A percentile compares a stretch with the other conserved stretches of the same genome.
Evolutionary conservation across 306 rosid species (phyloP).

Genomic region (Neltuma alba): DNA sequence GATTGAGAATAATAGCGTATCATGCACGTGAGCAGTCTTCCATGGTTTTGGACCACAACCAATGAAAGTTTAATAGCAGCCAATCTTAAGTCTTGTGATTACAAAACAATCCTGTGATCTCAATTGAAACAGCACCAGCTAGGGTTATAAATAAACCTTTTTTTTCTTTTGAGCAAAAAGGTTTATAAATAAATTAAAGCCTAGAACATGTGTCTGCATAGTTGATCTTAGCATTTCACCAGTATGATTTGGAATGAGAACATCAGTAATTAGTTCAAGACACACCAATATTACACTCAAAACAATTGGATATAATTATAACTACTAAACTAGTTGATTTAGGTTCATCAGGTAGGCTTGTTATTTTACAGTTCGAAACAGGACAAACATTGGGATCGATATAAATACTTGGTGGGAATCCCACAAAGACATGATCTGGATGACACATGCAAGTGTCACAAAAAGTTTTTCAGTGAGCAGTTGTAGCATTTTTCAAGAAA

Average conservation of each 20-base stretch:
- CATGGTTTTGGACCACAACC: background rate
- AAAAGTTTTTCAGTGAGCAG: background rate
- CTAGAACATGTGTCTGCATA: background rate
- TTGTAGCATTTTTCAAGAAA: background rate
- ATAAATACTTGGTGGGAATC: conserved; percentile 9
- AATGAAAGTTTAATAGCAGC: conserved; percentile 15
- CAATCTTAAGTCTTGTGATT: background rate
- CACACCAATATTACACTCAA: background rate
- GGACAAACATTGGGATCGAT: background rate
- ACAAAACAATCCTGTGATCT: conserved; percentile 17
- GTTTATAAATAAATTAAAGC: background rate
- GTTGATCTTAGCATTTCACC: conserved; percentile 9
- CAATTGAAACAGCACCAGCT: background rate
- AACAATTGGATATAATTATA: background rate
- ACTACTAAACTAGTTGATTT: background rate
- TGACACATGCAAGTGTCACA: background rate
- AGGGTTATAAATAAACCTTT: background rate
- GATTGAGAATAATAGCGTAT: background rate
- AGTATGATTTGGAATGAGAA: conserved; percentile 18
- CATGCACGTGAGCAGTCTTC: background rate
- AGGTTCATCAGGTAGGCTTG: conserved; percentile 9
- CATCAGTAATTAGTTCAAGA: conserved; percentile 5
- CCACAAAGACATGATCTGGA: conserved; percentile 20
- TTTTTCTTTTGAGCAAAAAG: too few relatives aligned
- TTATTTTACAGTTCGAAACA: conserved; percentile 3